Percentiles rank a stretch among this genome's conserved stretches.
These are phyloP conservation scores for Blastobotrys americana DNA, from an alignment of 805 yeast species.

Conservation along the genomic window DNA sequence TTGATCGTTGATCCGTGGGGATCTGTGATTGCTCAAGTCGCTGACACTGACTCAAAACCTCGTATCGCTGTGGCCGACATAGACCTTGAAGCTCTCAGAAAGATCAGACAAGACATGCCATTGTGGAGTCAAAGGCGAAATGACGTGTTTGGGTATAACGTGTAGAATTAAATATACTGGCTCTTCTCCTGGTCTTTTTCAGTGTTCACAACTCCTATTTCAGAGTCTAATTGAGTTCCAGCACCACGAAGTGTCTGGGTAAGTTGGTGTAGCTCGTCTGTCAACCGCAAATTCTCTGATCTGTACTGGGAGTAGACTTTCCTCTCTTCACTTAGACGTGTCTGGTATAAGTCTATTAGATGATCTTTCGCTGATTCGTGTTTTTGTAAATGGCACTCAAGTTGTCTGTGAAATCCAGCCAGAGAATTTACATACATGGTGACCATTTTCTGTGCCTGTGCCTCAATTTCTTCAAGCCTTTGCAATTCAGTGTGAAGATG, in stretches of 20 bases:
- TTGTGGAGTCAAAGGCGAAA: conserved; percentile 64
- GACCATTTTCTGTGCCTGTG: conserved; percentile 11
- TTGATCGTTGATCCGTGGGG: conserved; percentile 94
- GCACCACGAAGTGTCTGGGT: conserved; percentile 5
- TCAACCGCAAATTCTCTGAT: conserved; percentile 6
- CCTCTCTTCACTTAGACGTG: conserved; percentile 17
- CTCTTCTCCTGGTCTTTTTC: not conserved
- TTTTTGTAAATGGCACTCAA: conserved; percentile 7
- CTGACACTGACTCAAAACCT: conserved; percentile 39
- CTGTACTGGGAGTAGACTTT: conserved; percentile 10
- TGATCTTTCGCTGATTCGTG: conserved; percentile 7
- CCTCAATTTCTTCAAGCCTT: conserved; percentile 14
- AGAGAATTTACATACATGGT: conserved; percentile 15
- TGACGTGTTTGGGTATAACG: conserved; percentile 52
- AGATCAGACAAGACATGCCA: conserved; percentile 66
- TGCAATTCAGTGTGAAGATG: conserved; percentile 18
- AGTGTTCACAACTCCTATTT: not conserved
- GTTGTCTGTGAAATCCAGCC: conserved; percentile 7
- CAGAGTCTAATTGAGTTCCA: conserved; percentile 2
- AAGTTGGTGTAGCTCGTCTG: conserved; percentile 5
- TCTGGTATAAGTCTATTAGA: conserved; percentile 12
- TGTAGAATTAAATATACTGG: not conserved
- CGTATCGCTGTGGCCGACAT: conserved; percentile 59
- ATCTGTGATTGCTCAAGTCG: conserved; percentile 51
- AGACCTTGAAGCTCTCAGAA: conserved; percentile 43